phyloP scores from a whole-genome alignment of 2,329 filamentous ascomycete genomes.

The Neonectria magnoliae region DNA sequence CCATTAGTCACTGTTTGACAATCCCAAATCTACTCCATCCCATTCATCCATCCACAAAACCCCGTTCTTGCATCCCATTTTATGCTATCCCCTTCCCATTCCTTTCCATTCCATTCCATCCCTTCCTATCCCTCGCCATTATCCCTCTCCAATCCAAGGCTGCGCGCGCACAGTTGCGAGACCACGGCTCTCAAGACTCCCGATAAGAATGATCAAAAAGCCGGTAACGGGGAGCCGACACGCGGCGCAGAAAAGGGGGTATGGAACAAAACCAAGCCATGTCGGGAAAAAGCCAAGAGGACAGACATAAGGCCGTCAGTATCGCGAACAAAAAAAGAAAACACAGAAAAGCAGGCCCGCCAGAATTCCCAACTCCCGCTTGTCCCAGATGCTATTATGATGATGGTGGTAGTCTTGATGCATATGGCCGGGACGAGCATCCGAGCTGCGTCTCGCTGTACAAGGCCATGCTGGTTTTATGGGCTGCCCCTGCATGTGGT shows the following conservation, averaged over 20 bases:
- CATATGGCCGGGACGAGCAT: constrained; percentile 9
- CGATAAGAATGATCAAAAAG: constrained; percentile 6
- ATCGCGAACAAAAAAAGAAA: constrained; percentile 9
- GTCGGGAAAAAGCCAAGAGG: constrained; percentile 24
- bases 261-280: constrained; percentile 30
- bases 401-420: constrained; percentile 8
- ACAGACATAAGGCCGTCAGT: constrained; percentile 20
- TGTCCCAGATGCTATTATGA: constrained; percentile 36
- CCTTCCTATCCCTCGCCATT: constrained; percentile 6
- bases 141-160: constrained; percentile 21
- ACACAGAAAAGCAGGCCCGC: constrained; percentile 8
- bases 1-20: constrained; percentile 26
- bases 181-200: constrained; percentile 1
- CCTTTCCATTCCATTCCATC: constrained; percentile 9
- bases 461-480: constrained; percentile 6
- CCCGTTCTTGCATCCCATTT: constrained; percentile 19
- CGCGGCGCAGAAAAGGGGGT: constrained; percentile 22
- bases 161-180: constrained; percentile 8
- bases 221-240: constrained; percentile 1
- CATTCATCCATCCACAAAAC: constrained; percentile 15
- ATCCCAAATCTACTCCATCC: constrained; percentile 19
- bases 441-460: background rate
- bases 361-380: constrained; percentile 42
- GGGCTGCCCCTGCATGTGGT: background rate
- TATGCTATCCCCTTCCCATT: constrained; percentile 8